These are phyloP conservation scores for Rhizophagus prolifer DNA, from an alignment of 192 early-diverging fungal species.

Conservation along the genomic window DNA sequence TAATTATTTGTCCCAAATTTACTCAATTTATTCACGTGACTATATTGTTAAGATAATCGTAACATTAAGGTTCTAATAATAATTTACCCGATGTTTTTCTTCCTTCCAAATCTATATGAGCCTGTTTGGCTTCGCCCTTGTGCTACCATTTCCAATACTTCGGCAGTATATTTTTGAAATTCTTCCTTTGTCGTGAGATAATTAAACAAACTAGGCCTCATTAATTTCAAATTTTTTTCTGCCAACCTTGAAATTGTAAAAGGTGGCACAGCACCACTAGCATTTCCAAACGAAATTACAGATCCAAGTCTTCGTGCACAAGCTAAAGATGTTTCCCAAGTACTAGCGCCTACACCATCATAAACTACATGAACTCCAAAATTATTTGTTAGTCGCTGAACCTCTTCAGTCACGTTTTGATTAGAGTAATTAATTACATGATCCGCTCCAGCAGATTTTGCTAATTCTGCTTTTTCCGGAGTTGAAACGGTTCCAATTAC, in stretches of 20 bases:
- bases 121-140: slow-evolving; percentile 65
- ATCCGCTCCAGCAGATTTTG: slow-evolving; percentile 62
- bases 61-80: slow-evolving; percentile 40
- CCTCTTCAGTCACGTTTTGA: slow-evolving; percentile 59
- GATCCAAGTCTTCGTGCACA: slow-evolving; percentile 64
- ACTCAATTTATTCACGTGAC: too few species aligned
- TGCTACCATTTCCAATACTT: slow-evolving; percentile 61
- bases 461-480: slow-evolving; percentile 66
- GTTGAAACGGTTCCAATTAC: slow-evolving; percentile 87
- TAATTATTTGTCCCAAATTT: too few species aligned
- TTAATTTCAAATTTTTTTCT: slow-evolving; percentile 70
- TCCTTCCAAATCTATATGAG: slow-evolving; percentile 76
- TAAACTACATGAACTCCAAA: slow-evolving; percentile 79
- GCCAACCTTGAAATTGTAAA: slow-evolving; percentile 57
- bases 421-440: slow-evolving; percentile 70
- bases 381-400: slow-evolving; percentile 71
- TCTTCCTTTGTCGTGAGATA: slow-evolving; percentile 71
- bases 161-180: slow-evolving; percentile 56
- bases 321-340: slow-evolving; percentile 72
- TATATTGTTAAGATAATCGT: too few species aligned
- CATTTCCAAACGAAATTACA: slow-evolving; percentile 87
- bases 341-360: slow-evolving; percentile 91
- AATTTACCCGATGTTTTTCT: slow-evolving; percentile 75
- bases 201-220: slow-evolving; percentile 73
- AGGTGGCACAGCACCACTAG: slow-evolving; percentile 75